These are phyloP conservation scores for Leonotis leonurus DNA, from an alignment of 257 asterid species.

Conservation along the genomic window DNA sequence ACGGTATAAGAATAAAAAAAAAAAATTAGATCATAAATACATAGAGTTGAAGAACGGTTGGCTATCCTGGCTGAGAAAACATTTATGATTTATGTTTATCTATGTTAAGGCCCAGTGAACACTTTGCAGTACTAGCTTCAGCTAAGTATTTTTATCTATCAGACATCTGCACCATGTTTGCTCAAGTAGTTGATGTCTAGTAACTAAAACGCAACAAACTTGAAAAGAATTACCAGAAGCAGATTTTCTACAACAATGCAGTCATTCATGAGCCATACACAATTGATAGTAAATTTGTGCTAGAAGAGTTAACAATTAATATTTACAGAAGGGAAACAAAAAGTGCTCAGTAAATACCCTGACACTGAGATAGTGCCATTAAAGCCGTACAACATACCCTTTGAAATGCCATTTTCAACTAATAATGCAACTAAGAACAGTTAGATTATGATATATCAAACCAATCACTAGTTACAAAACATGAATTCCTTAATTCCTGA, in stretches of 20 bases:
- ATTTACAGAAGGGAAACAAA: neutral
- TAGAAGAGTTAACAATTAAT: neutral
- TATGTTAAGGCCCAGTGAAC: neutral
- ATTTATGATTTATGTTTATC: conserved; percentile 7
- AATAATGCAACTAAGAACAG: neutral
- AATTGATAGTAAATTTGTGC: neutral
- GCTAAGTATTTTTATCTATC: conserved; percentile 17
- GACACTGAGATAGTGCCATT: neutral
- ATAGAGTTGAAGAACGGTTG: neutral
- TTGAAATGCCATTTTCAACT: neutral
- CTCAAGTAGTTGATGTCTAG: conserved; percentile 4
- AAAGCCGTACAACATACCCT: neutral
- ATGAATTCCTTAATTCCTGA: neutral
- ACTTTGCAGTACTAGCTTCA: conserved; percentile 7
- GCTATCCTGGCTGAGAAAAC: neutral
- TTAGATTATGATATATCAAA: neutral
- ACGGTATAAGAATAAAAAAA: conserved; percentile 19
- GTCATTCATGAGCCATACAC: neutral
- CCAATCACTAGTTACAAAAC: neutral
- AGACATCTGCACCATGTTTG: conserved; percentile 10
- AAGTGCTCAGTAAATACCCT: neutral
- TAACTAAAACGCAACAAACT: neutral
- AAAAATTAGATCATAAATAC: neutral
- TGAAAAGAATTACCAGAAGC: neutral
- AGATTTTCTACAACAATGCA: neutral